Evolutionary conservation across 2,329 filamentous ascomycete species (phyloP).

Genomic region (Aspergillus sp.): DNA sequence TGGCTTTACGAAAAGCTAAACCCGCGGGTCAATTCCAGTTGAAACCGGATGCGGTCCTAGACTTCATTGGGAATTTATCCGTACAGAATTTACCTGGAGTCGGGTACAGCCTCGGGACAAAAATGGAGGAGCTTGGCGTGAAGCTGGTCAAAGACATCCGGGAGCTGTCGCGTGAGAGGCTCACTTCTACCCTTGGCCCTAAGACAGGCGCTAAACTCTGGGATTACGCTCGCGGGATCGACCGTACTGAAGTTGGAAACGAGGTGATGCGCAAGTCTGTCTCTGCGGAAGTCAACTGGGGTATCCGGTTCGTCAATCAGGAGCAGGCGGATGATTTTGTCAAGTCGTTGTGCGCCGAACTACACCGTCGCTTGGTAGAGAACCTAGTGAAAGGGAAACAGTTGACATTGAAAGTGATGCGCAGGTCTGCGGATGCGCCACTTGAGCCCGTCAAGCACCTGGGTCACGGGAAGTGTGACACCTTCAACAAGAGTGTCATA

Average conservation of each 20-base stretch:
- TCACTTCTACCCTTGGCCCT: constrained; percentile 72
- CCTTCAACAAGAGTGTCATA: constrained; percentile 80
- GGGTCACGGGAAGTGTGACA: constrained; percentile 92
- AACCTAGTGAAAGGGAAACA: constrained; percentile 85
- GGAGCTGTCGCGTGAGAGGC: constrained; percentile 69
- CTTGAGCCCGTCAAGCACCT: constrained; percentile 90
- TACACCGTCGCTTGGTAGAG: constrained; percentile 75
- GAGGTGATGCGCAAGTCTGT: constrained; percentile 87
- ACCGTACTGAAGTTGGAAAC: constrained; percentile 79
- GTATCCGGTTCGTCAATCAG: constrained; percentile 88
- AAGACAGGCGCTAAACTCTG: constrained; percentile 90
- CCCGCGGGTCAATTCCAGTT: constrained; percentile 91
- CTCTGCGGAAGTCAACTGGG: constrained; percentile 97
- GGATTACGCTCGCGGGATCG: constrained; percentile 87
- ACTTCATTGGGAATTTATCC: constrained; percentile 72
- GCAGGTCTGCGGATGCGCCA: constrained; percentile 78
- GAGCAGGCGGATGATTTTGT: constrained; percentile 93
- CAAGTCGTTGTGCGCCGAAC: constrained; percentile 75
- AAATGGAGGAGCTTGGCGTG: constrained; percentile 82
- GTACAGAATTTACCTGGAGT: constrained; percentile 86
- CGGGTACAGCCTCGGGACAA: constrained; percentile 83
- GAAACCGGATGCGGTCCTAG: constrained; percentile 73
- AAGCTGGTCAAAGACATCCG: constrained; percentile 81
- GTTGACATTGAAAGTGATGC: constrained; percentile 93
- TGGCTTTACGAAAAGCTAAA: constrained; percentile 87